Conservation (phyloP, 2,329 filamentous ascomycete genomes). For the Botrytis elliptica region DNA sequence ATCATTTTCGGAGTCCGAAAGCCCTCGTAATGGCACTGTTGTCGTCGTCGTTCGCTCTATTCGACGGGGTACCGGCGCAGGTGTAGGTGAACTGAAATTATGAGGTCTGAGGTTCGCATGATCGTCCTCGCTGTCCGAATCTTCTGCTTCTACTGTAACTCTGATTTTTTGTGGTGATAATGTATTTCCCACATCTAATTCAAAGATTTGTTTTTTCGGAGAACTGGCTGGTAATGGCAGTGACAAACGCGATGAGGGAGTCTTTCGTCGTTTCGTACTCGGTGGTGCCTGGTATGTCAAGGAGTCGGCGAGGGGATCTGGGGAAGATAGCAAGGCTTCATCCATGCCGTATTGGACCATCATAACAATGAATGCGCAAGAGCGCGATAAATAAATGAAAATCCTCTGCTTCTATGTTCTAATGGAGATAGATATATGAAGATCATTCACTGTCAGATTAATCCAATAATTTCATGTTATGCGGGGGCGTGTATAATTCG, state of each 20-base stretch:
- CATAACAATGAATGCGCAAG: constrained; percentile 13
- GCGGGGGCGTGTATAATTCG: neutral
- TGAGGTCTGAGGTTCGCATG: constrained; percentile 26
- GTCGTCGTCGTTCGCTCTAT: constrained; percentile 38
- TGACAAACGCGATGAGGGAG: constrained; percentile 29
- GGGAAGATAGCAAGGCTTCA: constrained; percentile 36
- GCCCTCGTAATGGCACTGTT: constrained; percentile 38
- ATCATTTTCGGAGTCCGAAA: constrained; percentile 37
- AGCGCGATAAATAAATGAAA: constrained; percentile 1
- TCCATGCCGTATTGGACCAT: constrained; percentile 27
- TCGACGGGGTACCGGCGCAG: constrained; percentile 27
- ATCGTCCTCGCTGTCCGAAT: constrained; percentile 33
- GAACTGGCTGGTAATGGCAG: constrained; percentile 35
- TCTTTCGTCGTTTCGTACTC: constrained; percentile 35
- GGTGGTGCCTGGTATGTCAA: constrained; percentile 32
- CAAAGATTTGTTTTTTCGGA: constrained; percentile 40
- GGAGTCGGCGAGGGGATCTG: constrained; percentile 40
- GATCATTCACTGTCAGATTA: neutral
- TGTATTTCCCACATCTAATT: constrained; percentile 39
- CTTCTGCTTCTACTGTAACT: constrained; percentile 40
- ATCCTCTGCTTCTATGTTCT: neutral
- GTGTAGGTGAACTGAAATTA: constrained; percentile 28
- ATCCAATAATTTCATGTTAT: constrained; percentile 5
- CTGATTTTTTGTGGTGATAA: constrained; percentile 39
- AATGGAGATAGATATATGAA: constrained; percentile 19